phyloP scores from a whole-genome alignment of 2,329 filamentous ascomycete species.

The Xylaria sp. region DNA sequence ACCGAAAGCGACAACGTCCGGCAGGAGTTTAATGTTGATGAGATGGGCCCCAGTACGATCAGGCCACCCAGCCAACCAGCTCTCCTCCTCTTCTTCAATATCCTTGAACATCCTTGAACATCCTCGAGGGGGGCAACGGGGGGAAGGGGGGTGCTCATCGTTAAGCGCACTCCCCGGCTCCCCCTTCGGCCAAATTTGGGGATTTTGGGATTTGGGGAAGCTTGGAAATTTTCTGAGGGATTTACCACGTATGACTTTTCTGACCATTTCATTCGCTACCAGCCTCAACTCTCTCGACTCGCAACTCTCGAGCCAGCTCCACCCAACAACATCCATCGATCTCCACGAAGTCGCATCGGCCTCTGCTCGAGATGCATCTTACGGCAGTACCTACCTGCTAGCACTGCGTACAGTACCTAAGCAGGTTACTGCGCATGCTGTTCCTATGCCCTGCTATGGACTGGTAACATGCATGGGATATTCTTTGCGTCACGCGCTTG shows the following conservation, averaged over 20 bases:
- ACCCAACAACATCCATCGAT: constrained; percentile 7
- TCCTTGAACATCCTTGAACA: too few relatives aligned
- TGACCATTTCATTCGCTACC: background rate
- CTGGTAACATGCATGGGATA: too few relatives aligned
- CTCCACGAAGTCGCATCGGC: constrained; percentile 3
- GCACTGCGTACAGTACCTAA: constrained; percentile 2
- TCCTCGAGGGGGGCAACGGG: too few relatives aligned
- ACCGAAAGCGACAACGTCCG: background rate
- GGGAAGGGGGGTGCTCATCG: background rate
- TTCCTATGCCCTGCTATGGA: constrained; percentile 1
- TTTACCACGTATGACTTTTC: constrained; percentile 12
- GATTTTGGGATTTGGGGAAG: constrained; percentile 14
- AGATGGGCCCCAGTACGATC: background rate
- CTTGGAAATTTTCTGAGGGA: constrained; percentile 23
- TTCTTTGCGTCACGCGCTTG: constrained; percentile 3
- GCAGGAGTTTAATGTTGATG: background rate
- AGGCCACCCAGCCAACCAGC: background rate
- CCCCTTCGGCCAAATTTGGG: constrained; percentile 16
- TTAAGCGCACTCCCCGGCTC: constrained; percentile 4
- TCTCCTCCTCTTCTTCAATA: background rate
- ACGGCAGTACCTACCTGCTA: too few relatives aligned
- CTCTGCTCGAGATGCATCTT: background rate
- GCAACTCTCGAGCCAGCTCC: constrained; percentile 8
- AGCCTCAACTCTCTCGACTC: constrained; percentile 11
- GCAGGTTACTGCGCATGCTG: constrained; percentile 1